Conservation (phyloP, 2,329 filamentous ascomycete genomes). For the Aciculosporium take region DNA sequence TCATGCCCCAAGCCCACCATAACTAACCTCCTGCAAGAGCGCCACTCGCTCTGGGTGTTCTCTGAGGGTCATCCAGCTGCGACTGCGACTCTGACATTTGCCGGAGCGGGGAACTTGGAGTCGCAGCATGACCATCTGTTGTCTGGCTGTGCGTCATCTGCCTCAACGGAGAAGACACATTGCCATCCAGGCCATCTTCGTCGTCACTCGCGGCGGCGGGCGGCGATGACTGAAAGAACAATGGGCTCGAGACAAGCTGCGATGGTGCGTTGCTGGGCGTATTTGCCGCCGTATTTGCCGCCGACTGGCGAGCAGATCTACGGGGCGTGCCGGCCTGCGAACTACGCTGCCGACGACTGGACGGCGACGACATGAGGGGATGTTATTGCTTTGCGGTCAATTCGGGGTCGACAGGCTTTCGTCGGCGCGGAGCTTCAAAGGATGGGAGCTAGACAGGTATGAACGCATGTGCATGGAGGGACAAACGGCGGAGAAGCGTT, state of each 20-base stretch:
- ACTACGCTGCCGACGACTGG: constrained; percentile 33
- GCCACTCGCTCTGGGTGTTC: constrained; percentile 55
- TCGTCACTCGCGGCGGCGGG: constrained; percentile 12
- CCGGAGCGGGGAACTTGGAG: constrained; percentile 44
- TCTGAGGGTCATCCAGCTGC: constrained; percentile 37
- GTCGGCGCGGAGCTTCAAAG: too few relatives aligned
- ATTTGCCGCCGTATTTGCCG: constrained; percentile 16
- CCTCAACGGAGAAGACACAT: constrained; percentile 39
- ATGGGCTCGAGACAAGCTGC: constrained; percentile 59
- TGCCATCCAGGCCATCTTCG: constrained; percentile 18
- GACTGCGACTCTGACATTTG: constrained; percentile 45
- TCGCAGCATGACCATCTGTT: constrained; percentile 22
- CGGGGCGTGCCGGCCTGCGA: constrained; percentile 36
- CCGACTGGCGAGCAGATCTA: constrained; percentile 25
- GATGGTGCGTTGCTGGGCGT: constrained; percentile 34
- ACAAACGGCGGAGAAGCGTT: too few relatives aligned
- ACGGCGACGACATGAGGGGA: constrained; percentile 27
- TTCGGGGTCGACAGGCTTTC: background rate
- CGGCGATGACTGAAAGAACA: constrained; percentile 53
- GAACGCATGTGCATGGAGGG: background rate
- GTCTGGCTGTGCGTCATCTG: constrained; percentile 45
- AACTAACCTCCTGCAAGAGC: constrained; percentile 47
- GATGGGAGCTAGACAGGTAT: background rate
- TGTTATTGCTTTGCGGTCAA: background rate
- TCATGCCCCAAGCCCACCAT: background rate